phyloP scores from a whole-genome alignment of 768 basidiomycete species.

The Rhodotorula babjevae region DNA sequence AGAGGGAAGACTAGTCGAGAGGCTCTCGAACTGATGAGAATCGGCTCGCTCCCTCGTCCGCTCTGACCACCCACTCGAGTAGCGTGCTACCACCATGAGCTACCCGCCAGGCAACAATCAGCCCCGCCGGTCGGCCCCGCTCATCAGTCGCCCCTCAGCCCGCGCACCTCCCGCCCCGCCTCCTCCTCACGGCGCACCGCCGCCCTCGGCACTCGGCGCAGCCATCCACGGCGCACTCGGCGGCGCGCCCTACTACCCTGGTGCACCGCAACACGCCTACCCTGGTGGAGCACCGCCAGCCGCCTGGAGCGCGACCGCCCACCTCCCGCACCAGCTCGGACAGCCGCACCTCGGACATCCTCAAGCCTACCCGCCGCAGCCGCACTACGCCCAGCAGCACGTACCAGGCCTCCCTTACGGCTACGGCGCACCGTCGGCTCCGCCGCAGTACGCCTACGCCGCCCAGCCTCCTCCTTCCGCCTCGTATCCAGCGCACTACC shows the following conservation, averaged over 20 bases:
- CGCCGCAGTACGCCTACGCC: too few relatives aligned
- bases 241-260: constrained; percentile 12
- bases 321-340: not conserved
- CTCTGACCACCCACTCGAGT: too few relatives aligned
- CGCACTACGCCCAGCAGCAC: not conserved
- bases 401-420: not conserved
- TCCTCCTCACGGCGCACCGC: too few relatives aligned
- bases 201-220: constrained; percentile 5
- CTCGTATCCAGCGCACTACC: not conserved
- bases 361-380: not conserved
- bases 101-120: not conserved
- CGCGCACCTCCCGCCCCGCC: not conserved
- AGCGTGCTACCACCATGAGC: not conserved
- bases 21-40: too few relatives aligned
- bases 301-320: not conserved
- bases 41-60: not conserved
- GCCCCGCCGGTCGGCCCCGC: constrained; percentile 5
- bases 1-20: not conserved
- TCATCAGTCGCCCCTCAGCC: constrained; percentile 2
- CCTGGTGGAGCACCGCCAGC: too few relatives aligned
- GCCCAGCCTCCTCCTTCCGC: too few relatives aligned
- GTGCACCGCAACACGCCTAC: too few relatives aligned
- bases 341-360: too few relatives aligned
- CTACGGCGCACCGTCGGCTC: not conserved
- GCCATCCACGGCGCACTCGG: constrained; percentile 28